phyloP scores from a whole-genome alignment of 345 rosid species.

The Euclidium syriacum region DNA sequence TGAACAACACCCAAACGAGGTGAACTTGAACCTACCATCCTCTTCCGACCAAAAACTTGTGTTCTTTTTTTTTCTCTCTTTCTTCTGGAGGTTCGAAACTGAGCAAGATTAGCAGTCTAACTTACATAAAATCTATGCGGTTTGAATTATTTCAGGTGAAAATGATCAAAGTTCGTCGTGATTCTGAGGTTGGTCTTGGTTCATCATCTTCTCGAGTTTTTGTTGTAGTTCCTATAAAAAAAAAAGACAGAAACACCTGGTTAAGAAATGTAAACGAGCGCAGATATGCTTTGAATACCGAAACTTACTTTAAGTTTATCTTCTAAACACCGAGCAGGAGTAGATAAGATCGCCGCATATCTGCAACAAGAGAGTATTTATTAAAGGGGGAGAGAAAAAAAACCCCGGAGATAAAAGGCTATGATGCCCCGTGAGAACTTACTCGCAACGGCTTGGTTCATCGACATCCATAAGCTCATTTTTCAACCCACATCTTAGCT shows the following conservation, averaged over 20 bases:
- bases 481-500: slow-evolving; percentile 78
- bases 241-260: slow-evolving; percentile 2
- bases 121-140: slow-evolving; percentile 8
- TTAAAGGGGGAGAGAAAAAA: not conserved
- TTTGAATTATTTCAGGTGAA: slow-evolving; percentile 11
- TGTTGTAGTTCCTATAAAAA: slow-evolving; percentile 58
- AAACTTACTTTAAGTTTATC: slow-evolving; percentile 63
- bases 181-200: slow-evolving; percentile 48
- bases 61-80: not conserved
- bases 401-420: not conserved
- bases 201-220: slow-evolving; percentile 61
- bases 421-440: slow-evolving; percentile 14
- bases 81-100: slow-evolving; percentile 12
- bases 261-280: not conserved
- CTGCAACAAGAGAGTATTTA: slow-evolving; percentile 36
- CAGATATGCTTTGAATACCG: not conserved
- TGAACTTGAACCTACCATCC: slow-evolving; percentile 1
- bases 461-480: slow-evolving; percentile 78
- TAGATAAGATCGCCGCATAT: slow-evolving; percentile 61
- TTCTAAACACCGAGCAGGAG: slow-evolving; percentile 74
- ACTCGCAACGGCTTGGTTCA: slow-evolving; percentile 99
- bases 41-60: slow-evolving; percentile 25
- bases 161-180: slow-evolving; percentile 70
- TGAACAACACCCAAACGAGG: not conserved
- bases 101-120: slow-evolving; percentile 18